Evolutionary conservation across 2,329 filamentous ascomycete species (phyloP), one percentile per base, ranked within the genome.

Genomic region (Pseudogymnoascus verrucosus): DNA sequence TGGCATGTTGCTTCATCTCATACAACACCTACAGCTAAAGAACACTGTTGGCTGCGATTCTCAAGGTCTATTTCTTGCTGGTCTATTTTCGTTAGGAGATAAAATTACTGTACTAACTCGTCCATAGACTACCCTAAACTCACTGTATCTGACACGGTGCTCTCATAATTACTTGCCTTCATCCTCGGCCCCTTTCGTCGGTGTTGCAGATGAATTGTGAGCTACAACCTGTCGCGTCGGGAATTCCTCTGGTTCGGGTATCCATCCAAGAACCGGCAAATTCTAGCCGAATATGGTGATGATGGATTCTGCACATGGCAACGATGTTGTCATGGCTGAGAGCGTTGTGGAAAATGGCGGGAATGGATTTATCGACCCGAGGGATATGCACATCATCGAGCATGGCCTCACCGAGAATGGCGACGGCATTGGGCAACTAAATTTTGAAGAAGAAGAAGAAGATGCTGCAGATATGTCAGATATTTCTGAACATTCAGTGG

Each of bases 271-370:
- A 12, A 7, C 14, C 8, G 23, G 21, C 16, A 47, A 47, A 16
- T 16, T 40, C n/a, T 40, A 40, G 44, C 23, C 11, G 6, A n/a
- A 54, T 23, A 60, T 61, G 59, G 59, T 61, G 37, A 61, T 61
- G 19, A 61, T 61, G 59, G 59, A 61, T 61, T 40, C 34, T 1
- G 11, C 59, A 40, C 39, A 39, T 26, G 37, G 59, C 4, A 19
- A 8, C 8, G 59, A 61, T 61, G 59, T 61, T n/a, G 23, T 61
- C 34, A 61, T 61, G 59, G 59, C 10, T 1, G 59, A 12, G 34
- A 28, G 19, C 10, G 19, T 7, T 5, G 2, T 4, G 14, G 59
- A 26, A 10, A 23, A 39, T 8, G 16, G 6, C 34, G 59, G 16
- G 8, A 39, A 39, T 61, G 59, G 59, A 11, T 61, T 61, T 19